Evolutionary conservation across 208 protist genomes (phyloP).

Genomic region (Trypanosoma platydactyli): DNA sequence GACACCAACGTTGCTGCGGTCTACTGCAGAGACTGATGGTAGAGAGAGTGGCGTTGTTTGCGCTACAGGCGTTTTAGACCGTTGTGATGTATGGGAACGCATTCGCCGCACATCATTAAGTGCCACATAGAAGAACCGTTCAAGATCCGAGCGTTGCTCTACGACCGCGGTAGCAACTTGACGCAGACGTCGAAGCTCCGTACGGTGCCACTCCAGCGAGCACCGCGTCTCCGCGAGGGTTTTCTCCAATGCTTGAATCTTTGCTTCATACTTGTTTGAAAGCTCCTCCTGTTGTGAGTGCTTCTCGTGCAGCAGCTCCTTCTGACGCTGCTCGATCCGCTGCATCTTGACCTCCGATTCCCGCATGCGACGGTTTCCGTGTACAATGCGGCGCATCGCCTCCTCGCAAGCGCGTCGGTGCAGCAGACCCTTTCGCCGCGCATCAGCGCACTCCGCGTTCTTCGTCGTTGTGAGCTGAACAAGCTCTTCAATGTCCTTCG

Average conservation of each 20-base stretch:
- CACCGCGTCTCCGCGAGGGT: slow-evolving; percentile 45
- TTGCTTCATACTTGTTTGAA: slow-evolving; percentile 36
- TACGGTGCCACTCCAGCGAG: slow-evolving; percentile 44
- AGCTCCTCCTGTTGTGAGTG: slow-evolving; percentile 29
- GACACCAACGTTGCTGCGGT: background rate
- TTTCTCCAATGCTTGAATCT: slow-evolving; percentile 43
- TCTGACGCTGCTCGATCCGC: slow-evolving; percentile 51
- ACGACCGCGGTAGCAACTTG: slow-evolving; percentile 54
- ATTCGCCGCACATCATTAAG: slow-evolving; percentile 58
- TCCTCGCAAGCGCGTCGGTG: slow-evolving; percentile 61
- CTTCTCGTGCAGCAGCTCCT: slow-evolving; percentile 41
- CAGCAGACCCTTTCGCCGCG: slow-evolving; percentile 48
- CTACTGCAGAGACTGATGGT: background rate
- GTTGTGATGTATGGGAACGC: slow-evolving; percentile 1
- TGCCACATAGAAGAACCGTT: slow-evolving; percentile 76
- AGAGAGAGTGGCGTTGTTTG: background rate
- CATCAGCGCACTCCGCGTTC: slow-evolving; percentile 40
- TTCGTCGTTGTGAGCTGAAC: slow-evolving; percentile 56
- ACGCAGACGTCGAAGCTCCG: slow-evolving; percentile 57
- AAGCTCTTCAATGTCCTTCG: slow-evolving; percentile 67
- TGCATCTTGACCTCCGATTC: slow-evolving; percentile 56
- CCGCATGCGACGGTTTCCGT: slow-evolving; percentile 39
- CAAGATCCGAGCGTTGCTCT: slow-evolving; percentile 68
- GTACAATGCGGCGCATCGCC: slow-evolving; percentile 50
- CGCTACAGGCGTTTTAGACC: background rate